Evolutionary conservation across 352 stramenopile genomes (phyloP), one percentile per base, ranked within the genome.

Genomic region (Phytopythium litorale): DNA sequence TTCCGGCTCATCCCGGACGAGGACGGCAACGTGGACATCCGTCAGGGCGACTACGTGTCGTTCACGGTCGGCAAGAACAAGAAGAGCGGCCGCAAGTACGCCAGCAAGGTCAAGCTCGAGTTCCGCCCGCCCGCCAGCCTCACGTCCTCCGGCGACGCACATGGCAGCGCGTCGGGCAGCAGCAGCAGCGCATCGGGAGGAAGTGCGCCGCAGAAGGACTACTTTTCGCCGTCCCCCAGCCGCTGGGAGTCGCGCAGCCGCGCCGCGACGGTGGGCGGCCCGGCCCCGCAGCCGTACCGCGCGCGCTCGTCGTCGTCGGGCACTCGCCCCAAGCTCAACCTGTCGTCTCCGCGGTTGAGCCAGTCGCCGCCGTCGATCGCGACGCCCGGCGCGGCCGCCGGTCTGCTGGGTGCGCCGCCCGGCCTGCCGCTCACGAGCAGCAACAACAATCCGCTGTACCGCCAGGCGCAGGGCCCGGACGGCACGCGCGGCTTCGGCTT

Each of bases 11-110:
- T 95, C 66, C 84, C 86, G 1, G 86, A 95, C 66, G 86, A 95
- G 64, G 86, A 95, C 54, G 86, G 86, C 43, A 89, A 87, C 58
- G 78, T 95, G 35, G 86, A 95, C 60, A 95, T 95, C 54, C 71
- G 78, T 49, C 82, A 90, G 46, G 86, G 86, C 48, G 86, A 95
- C 66, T 95, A 95, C 50, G 86, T 95, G 59, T 93, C 84, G 18
- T 95, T 95, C 66, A 95, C 86, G 0, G 86, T 95, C 32, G 86
- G 86, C 33, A 95, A 95, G 75, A 95, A 95, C 78, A 95, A 95
- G 64, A 95, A 95, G 72, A 93, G 84, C 33, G 86, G 84, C 21
- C 86, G 86, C 58, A 95, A 95, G 63, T 95, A 95, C 60, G 86
- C 86, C 43, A 92, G 81, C 53, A 95, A 95, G 57, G 86, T 95